Conservation (phyloP, 805 yeast genomes). For the Cyberlindnera saturnus region DNA sequence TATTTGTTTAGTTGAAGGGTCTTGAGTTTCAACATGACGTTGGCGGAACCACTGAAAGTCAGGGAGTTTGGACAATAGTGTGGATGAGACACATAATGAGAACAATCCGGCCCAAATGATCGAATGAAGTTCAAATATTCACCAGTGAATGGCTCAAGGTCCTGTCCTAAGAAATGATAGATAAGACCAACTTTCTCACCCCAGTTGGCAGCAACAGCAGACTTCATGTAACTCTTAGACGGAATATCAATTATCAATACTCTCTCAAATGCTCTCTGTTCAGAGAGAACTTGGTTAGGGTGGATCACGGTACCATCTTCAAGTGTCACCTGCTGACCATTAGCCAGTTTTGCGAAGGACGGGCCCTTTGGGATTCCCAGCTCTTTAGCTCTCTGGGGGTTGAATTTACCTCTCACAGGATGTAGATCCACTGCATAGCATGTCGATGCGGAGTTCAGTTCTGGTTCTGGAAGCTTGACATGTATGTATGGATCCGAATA, state of each 20-base stretch:
- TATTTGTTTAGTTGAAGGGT: constrained; percentile 38
- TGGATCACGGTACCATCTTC: constrained; percentile 51
- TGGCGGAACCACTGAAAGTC: constrained; percentile 50
- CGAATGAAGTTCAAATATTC: constrained; percentile 45
- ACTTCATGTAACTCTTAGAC: constrained; percentile 34
- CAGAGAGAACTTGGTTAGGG: constrained; percentile 71
- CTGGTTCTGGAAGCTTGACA: constrained; percentile 27
- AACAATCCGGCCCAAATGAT: constrained; percentile 43
- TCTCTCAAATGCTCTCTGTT: constrained; percentile 50
- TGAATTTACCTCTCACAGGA: constrained; percentile 73
- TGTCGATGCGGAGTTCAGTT: constrained; percentile 34
- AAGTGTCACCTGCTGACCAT: constrained; percentile 51
- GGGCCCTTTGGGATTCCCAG: constrained; percentile 68
- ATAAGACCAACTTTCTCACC: constrained; percentile 41
- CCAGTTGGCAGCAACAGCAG: constrained; percentile 27
- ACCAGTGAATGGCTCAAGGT: constrained; percentile 40
- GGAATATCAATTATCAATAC: constrained; percentile 75
- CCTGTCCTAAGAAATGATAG: constrained; percentile 72
- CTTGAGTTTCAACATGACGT: constrained; percentile 50
- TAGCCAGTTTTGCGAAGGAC: constrained; percentile 50
- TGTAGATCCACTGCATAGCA: constrained; percentile 63
- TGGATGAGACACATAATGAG: constrained; percentile 73
- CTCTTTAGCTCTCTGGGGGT: constrained; percentile 54
- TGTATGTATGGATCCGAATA: constrained; percentile 29
- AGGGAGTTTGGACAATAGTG: constrained; percentile 55